Base-by-base conservation (phyloP, 2,329 filamentous ascomycete species). In the Trichoderma sp. region DNA sequence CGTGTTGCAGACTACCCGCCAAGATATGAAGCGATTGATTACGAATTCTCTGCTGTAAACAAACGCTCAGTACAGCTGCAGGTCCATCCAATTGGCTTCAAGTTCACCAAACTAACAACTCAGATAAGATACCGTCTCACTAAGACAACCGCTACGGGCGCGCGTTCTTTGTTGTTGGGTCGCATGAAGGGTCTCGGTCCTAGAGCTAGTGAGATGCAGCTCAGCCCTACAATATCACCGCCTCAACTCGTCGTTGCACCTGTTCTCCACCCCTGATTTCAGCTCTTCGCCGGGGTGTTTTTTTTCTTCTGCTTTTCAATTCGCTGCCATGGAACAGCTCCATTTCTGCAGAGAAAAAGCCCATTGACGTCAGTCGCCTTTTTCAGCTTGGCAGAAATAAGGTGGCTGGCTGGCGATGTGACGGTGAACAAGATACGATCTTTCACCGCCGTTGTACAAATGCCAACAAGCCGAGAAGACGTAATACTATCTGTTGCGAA, bases 141-240 rank as follows among this genome's bases (percentile, higher is more conserved):
- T 71, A 45, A 24, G 38, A 64, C 16, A 21, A 56, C 16, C 50
- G 11, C 69, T 18, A 11, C 29, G 41, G 24, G 27, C 38, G 29
- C n/a, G 66, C 29, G 16, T 12, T 24, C 18, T 38, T 21, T 21
- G 31, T 11, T 50, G 50, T 50, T 12, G 38, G 69, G 71, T 12
- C 71, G 60, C 71, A 73, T 73, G 29, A 21, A 73, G 60, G 60
- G 71, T 45, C 60, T 38, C 29, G 21, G 27, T 64, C 41, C 71
- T 68, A n/a, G 35, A 56, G n/a, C 60, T 35, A 35, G 60, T 35
- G 60, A 33, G 71, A 35, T 64, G 60, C 71, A 73, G 71, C 60
- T 73, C 71, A 73, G 71, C 71, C 71, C 71, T 73, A 73, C 59
- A 31, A 72, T 12, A 65, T 33, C 3, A 45, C 14, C 29, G 69